Evolutionary conservation across 2,329 filamentous ascomycete species (phyloP).

Genomic region (Fusarium xylarioides): DNA sequence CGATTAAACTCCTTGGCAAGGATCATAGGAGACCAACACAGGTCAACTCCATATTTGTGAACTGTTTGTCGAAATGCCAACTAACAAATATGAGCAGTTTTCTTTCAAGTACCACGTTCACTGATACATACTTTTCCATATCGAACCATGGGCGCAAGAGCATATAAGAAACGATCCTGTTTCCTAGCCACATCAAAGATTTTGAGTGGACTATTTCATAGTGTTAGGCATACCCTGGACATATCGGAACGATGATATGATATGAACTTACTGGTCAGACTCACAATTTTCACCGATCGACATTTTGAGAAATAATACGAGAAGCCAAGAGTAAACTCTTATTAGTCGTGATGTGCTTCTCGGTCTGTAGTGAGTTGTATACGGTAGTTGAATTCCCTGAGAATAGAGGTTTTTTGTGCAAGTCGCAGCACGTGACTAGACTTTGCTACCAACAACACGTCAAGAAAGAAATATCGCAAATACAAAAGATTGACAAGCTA

Average conservation of each 20-base stretch:
- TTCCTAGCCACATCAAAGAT: slow-evolving; percentile 65
- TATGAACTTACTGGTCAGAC: slow-evolving; percentile 36
- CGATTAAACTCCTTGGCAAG: slow-evolving; percentile 75
- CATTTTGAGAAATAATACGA: slow-evolving; percentile 9
- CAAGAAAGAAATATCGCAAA: not conserved
- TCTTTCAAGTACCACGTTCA: not conserved
- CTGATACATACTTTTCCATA: slow-evolving; percentile 61
- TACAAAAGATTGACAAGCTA: not conserved
- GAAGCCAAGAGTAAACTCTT: not conserved
- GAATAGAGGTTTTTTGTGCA: slow-evolving; percentile 35
- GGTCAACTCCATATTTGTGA: slow-evolving; percentile 69
- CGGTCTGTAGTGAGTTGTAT: not conserved
- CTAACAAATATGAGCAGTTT: slow-evolving; percentile 47
- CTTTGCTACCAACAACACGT: not conserved
- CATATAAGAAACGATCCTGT: slow-evolving; percentile 63
- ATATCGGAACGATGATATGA: not conserved
- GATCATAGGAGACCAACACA: slow-evolving; percentile 79
- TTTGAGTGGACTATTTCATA: slow-evolving; percentile 61
- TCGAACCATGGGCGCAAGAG: slow-evolving; percentile 74
- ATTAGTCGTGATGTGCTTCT: not conserved
- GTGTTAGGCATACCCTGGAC: slow-evolving; percentile 37
- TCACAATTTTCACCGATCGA: slow-evolving; percentile 25
- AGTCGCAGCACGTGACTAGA: slow-evolving; percentile 26
- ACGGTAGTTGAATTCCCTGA: not conserved
- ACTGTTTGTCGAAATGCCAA: slow-evolving; percentile 76